Evolutionary conservation across 2,329 filamentous ascomycete species (phyloP).

Genomic region (Colletotrichum salicis): DNA sequence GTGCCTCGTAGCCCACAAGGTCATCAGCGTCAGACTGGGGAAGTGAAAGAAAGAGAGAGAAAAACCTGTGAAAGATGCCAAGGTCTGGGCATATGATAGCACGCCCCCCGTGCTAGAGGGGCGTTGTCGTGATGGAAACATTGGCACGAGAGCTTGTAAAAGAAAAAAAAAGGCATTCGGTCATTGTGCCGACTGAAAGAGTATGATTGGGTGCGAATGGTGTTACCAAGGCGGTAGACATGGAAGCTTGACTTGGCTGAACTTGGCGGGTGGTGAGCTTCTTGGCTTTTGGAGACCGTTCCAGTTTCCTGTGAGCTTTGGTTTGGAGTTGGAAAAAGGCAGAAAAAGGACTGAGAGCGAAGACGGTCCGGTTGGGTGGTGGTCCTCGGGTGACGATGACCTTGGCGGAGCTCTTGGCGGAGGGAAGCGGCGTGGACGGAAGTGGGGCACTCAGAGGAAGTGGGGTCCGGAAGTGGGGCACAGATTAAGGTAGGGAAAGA

Average conservation of each 20-base stretch:
- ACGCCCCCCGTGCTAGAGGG: constrained; percentile 14
- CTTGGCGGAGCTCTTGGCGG: constrained; percentile 35
- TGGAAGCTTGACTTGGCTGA: constrained; percentile 27
- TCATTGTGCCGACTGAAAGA: constrained; percentile 30
- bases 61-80: constrained; percentile 26
- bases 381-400: constrained; percentile 35
- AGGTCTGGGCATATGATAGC: constrained; percentile 34
- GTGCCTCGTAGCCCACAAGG: constrained; percentile 16
- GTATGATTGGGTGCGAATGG: constrained; percentile 23
- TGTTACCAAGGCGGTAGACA: constrained; percentile 30
- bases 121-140: not conserved
- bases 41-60: not conserved
- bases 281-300: constrained; percentile 22
- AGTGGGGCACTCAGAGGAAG: constrained; percentile 23
- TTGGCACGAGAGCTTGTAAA: not conserved
- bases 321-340: not conserved
- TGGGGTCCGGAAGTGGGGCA: constrained; percentile 20
- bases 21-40: not conserved
- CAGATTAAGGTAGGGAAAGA: not conserved
- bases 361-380: constrained; percentile 28
- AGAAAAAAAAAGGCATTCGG: constrained; percentile 16
- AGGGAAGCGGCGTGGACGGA: constrained; percentile 31
- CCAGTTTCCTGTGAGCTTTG: not conserved
- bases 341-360: not conserved
- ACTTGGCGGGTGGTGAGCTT: constrained; percentile 27